Evolutionary conservation across 495 filamentous ascomycete genomes (phyloP), one percentile per base, ranked within the genome.

Genomic region (Halenospora varia): DNA sequence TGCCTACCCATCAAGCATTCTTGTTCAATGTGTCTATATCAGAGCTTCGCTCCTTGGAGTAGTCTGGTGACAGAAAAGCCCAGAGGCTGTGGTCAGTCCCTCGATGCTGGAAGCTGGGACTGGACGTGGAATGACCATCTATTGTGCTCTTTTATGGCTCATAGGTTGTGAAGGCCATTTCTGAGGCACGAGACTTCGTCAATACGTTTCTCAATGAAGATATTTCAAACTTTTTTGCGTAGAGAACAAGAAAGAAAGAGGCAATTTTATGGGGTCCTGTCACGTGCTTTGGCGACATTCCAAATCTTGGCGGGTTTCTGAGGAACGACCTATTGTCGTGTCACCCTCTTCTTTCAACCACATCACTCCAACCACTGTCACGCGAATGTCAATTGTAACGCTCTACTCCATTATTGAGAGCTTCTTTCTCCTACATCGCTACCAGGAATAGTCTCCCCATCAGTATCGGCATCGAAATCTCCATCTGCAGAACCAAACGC

Each of bases 321-420:
- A 46, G 55, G 45, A 35, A 40, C 17, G 10, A 45, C 13, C 6
- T 57, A 9, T 41, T 17, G 11, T 29, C 25, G 13, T 11, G 20
- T 46, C 25, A 35, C 20, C 23, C 25, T n/a, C 10, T 39, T 48
- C 18, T 53, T 41, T 49, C 53, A 19, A 45, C 46, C 2, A 41
- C 11, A 47, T 25, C 47, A 24, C 42, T 50, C 57, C 63, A 64
- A 25, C 50, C 39, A 53, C 41, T 55, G 46, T 46, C 47, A 58
- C 52, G 60, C 60, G 19, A 61, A 52, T 57, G 48, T 63, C 55
- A 35, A 57, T 63, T 62, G 61, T 51, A 63, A 57, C 44, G 53
- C 64, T 56, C 44, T 48, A 41, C 51, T 55, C 13, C 46, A 40
- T 47, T 29, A 9, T 50, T 10, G 18, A 24, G 15, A 42, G 55